Evolutionary conservation across 1,284 basidiomycete species (phyloP), one percentile per base, ranked within the genome.

Genomic region (Naganishia sp.): DNA sequence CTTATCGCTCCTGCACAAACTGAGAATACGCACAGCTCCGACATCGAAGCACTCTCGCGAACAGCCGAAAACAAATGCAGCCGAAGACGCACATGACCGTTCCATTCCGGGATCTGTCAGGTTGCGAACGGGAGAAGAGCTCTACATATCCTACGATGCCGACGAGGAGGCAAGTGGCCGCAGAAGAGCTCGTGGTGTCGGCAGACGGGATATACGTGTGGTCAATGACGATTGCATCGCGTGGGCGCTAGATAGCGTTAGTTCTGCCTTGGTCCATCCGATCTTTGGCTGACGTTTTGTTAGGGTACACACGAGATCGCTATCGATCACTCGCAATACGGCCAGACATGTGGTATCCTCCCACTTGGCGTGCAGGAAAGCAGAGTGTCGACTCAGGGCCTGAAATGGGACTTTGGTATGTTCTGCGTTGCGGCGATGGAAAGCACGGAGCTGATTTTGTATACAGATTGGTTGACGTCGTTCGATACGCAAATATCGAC

Each of bases 311-410:
- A 97, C 74, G 74, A 79, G 10, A 89, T 98, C 64, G 75, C 82
- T 9, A 84, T 96, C 60, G 87, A 94, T 72, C 88, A 90, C 69
- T 71, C 78, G 0, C 74, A 87, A 3, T 82, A 96, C 65, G 94
- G 94, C 0, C 86, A 87, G 64, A 97, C 94, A 0, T 99, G 95
- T 74, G 95, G 95, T 0, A 84, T 99, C 17, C 83, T 99, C 11
- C 96, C 95, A 0, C 84, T 99, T 0, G 95, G 94, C 1, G 81
- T 94, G 21, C 85, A 86, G 35, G 84, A 83, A 5, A 89, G 92
- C 0, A 80, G 86, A 17, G 82, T 99, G 23, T 85, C 87, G 1
- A 98, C 94, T 0, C 84, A 81, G 7, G 96, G 96, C 0, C 82
- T 98, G 49, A 84, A 87, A 71, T 99, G 95, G 95, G 90, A 99